phyloP scores from a whole-genome alignment of 1,139 yeast species.

The Geotrichum citri-aurantii region DNA sequence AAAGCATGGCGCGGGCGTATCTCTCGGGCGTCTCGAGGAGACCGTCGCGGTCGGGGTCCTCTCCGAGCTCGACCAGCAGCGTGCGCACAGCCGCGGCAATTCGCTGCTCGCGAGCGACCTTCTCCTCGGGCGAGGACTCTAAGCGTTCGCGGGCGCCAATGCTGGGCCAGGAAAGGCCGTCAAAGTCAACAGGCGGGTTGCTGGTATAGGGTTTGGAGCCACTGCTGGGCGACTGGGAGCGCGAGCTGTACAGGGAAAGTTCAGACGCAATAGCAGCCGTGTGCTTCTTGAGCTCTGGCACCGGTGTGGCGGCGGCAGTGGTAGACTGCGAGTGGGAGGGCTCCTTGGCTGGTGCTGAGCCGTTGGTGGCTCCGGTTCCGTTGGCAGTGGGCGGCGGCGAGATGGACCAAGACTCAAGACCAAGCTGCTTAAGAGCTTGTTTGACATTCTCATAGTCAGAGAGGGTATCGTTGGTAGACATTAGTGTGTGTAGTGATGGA shows the following conservation, averaged over 20 bases:
- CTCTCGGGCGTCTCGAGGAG: conserved; percentile 90
- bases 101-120: conserved; percentile 55
- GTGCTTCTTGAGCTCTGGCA: not conserved
- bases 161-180: conserved; percentile 93
- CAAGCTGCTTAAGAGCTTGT: conserved; percentile 15
- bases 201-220: conserved; percentile 63
- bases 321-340: conserved; percentile 9
- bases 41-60: conserved; percentile 85
- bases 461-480: conserved; percentile 1
- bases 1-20: conserved; percentile 94
- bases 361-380: not conserved
- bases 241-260: not conserved
- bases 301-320: conserved; percentile 15
- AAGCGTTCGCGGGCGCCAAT: conserved; percentile 75
- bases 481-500: not conserved
- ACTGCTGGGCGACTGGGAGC: conserved; percentile 12
- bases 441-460: conserved; percentile 16
- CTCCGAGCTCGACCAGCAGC: conserved; percentile 81
- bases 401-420: conserved; percentile 17
- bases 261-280: not conserved
- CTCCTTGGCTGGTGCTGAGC: not conserved
- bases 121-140: conserved; percentile 59
- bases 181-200: conserved; percentile 81
- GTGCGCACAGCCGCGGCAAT: conserved; percentile 84
- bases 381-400: conserved; percentile 9